These are phyloP conservation scores for Chamaenerion angustifolium DNA, from an alignment of 345 rosid genomes.

Conservation along the genomic window DNA sequence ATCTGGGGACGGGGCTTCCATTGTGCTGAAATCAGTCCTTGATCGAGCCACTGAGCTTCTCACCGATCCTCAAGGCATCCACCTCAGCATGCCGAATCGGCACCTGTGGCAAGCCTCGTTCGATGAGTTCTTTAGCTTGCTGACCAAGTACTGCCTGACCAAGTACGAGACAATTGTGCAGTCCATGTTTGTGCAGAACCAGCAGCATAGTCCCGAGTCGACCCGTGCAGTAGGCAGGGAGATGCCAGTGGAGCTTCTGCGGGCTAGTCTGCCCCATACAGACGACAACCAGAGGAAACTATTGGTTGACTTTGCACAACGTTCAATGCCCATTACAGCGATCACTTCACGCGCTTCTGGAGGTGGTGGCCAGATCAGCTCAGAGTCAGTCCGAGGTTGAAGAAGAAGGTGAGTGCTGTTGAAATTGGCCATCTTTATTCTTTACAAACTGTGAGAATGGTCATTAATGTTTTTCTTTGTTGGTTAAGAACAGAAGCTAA, in stretches of 20 bases:
- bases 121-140: constrained; percentile 70
- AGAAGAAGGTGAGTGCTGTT: too few species aligned
- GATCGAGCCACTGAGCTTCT: constrained; percentile 74
- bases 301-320: constrained; percentile 59
- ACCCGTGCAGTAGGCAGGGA: constrained; percentile 44
- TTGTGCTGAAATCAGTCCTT: constrained; percentile 60
- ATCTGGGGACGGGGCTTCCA: constrained; percentile 79
- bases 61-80: constrained; percentile 24
- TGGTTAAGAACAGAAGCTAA: too few species aligned
- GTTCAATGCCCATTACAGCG: constrained; percentile 26
- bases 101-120: constrained; percentile 93
- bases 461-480: too few species aligned
- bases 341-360: too few species aligned
- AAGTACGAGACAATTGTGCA: constrained; percentile 73
- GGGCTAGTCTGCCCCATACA: constrained; percentile 88
- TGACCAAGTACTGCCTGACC: constrained; percentile 78
- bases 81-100: constrained; percentile 37
- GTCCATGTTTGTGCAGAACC: constrained; percentile 33
- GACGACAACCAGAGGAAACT: constrained; percentile 62
- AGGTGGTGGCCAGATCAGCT: too few species aligned
- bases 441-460: too few species aligned
- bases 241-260: constrained; percentile 93
- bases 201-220: constrained; percentile 30
- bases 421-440: too few species aligned
- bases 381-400: too few species aligned